A percentile compares a stretch with the other conserved stretches of the same genome.
These are phyloP conservation scores for Sarocladium strictum DNA, from an alignment of 2,329 filamentous ascomycete species.

Conservation along the genomic window DNA sequence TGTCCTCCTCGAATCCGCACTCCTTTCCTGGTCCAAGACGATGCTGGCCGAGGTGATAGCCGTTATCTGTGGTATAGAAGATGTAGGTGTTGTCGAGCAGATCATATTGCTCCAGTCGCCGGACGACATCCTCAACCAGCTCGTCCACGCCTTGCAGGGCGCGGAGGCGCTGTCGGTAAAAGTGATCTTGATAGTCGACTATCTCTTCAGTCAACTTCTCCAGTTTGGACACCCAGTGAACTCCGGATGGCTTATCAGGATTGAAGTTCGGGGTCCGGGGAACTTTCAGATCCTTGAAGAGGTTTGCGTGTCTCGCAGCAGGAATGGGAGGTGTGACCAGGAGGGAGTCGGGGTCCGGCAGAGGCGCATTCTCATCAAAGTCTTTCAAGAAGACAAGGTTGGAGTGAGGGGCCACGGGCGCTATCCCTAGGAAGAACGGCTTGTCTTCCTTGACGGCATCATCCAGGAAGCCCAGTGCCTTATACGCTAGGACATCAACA, in stretches of 20 bases:
- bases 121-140: slow-evolving; percentile 27
- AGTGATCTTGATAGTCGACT: slow-evolving; percentile 29
- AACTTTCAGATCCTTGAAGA: slow-evolving; percentile 53
- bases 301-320: slow-evolving; percentile 46
- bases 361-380: background rate
- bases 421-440: slow-evolving; percentile 51
- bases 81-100: slow-evolving; percentile 39
- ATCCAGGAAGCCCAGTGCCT: slow-evolving; percentile 45
- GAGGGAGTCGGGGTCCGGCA: slow-evolving; percentile 16
- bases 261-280: slow-evolving; percentile 63
- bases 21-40: slow-evolving; percentile 45
- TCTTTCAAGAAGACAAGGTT: slow-evolving; percentile 2
- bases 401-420: slow-evolving; percentile 33
- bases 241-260: slow-evolving; percentile 36
- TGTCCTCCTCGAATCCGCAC: slow-evolving; percentile 46
- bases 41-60: slow-evolving; percentile 48
- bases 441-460: slow-evolving; percentile 37
- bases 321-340: slow-evolving; percentile 44
- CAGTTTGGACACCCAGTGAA: slow-evolving; percentile 47
- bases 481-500: slow-evolving; percentile 16
- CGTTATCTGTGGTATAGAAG: slow-evolving; percentile 47
- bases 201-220: slow-evolving; percentile 24
- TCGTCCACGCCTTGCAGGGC: slow-evolving; percentile 35
- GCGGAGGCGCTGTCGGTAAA: slow-evolving; percentile 33
- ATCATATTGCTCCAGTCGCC: slow-evolving; percentile 21